Evolutionary conservation across 306 rosid genomes (phyloP).

Genomic region (Nissolia schottii): DNA sequence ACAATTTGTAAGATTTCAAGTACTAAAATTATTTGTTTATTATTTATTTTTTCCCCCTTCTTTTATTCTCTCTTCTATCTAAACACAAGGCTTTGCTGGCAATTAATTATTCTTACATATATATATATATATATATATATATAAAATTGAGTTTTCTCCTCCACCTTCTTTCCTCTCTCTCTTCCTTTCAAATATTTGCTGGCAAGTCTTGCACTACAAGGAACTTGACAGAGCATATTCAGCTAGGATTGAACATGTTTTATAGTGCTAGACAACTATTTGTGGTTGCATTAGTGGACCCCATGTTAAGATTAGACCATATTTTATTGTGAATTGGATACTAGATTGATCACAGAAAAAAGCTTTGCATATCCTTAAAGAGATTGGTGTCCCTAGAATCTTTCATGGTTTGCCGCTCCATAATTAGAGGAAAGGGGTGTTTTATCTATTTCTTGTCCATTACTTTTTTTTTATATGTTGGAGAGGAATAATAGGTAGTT

Average conservation of each 20-base stretch:
- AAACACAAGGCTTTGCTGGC: slow-evolving; percentile 4
- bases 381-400: slow-evolving; percentile 23
- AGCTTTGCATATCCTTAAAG: slow-evolving; percentile 9
- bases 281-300: slow-evolving; percentile 19
- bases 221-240: slow-evolving; percentile 32
- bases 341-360: slow-evolving; percentile 21
- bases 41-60: neutral
- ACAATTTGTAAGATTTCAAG: neutral
- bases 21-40: neutral
- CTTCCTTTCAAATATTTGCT: slow-evolving; percentile 26
- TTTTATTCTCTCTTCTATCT: neutral
- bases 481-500: neutral
- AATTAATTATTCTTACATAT: neutral
- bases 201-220: slow-evolving; percentile 16
- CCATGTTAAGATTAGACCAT: slow-evolving; percentile 8
- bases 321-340: slow-evolving; percentile 25
- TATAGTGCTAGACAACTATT: slow-evolving; percentile 35
- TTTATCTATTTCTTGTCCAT: slow-evolving; percentile 16
- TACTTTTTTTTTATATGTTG: neutral
- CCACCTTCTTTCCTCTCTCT: neutral
- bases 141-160: slow-evolving; percentile 3
- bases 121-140: too few species aligned
- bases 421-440: slow-evolving; percentile 24
- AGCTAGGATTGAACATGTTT: slow-evolving; percentile 15
- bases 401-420: slow-evolving; percentile 33